phyloP scores from a whole-genome alignment of 805 yeast species.

The Metschnikowia sp. region DNA sequence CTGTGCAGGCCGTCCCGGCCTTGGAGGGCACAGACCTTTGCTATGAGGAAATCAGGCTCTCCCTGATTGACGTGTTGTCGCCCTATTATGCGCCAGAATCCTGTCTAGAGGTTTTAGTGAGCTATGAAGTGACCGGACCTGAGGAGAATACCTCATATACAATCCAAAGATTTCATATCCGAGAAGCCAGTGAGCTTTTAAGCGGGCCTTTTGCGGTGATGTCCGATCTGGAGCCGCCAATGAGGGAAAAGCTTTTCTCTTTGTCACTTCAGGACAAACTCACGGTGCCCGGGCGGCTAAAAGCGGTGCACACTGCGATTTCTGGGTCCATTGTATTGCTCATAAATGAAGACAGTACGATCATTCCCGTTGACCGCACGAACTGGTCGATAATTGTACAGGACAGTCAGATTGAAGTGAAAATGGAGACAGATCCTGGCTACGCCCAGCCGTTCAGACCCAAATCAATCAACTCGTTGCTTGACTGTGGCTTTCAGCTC shows the following conservation, averaged over 20 bases:
- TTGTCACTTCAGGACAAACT: slow-evolving; percentile 29
- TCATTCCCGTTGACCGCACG: slow-evolving; percentile 44
- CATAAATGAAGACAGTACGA: slow-evolving; percentile 39
- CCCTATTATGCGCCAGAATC: slow-evolving; percentile 43
- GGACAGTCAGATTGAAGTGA: not conserved
- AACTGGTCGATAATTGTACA: slow-evolving; percentile 21
- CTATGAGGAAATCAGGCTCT: slow-evolving; percentile 1
- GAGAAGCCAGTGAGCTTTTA: slow-evolving; percentile 21
- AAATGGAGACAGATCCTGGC: not conserved
- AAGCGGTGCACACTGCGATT: slow-evolving; percentile 31
- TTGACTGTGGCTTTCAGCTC: slow-evolving; percentile 55
- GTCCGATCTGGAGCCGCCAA: slow-evolving; percentile 19
- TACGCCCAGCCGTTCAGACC: not conserved
- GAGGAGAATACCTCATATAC: slow-evolving; percentile 16
- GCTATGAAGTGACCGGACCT: slow-evolving; percentile 29
- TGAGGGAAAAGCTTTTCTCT: not conserved
- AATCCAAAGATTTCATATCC: slow-evolving; percentile 29
- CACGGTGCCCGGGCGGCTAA: slow-evolving; percentile 23
- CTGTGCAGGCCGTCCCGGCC: not conserved
- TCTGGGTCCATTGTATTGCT: slow-evolving; percentile 41
- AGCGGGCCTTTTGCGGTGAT: slow-evolving; percentile 31
- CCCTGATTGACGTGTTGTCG: slow-evolving; percentile 40
- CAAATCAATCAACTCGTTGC: slow-evolving; percentile 40
- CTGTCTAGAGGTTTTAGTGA: slow-evolving; percentile 44
- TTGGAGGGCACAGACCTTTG: not conserved